A percentile compares a stretch with the other conserved stretches of the same genome.
Conservation (phyloP, 768 basidiomycete species). For the Mycena olivaceomarginata region DNA sequence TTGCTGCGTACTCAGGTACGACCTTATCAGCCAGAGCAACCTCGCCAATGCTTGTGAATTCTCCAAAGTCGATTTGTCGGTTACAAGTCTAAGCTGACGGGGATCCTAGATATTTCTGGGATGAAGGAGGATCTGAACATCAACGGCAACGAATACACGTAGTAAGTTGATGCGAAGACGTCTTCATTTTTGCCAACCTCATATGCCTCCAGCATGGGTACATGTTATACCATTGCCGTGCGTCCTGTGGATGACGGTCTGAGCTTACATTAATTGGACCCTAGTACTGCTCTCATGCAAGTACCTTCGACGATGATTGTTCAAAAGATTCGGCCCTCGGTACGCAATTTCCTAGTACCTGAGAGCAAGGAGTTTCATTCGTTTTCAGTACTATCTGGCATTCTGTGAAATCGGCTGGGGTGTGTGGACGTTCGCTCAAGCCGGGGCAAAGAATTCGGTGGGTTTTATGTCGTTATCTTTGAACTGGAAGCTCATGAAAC, state of each 20-base stretch:
- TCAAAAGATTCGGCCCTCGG: slow-evolving; percentile 49
- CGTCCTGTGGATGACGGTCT: not conserved
- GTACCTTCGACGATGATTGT: slow-evolving; percentile 50
- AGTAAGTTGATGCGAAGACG: slow-evolving; percentile 26
- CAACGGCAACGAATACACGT: slow-evolving; percentile 50
- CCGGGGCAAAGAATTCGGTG: slow-evolving; percentile 46
- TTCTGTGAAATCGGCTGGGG: slow-evolving; percentile 51
- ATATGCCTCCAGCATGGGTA: slow-evolving; percentile 42
- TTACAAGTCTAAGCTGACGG: not conserved
- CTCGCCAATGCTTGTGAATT: slow-evolving; percentile 49
- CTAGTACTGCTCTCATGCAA: slow-evolving; percentile 44
- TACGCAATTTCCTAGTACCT: not conserved
- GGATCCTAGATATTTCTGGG: slow-evolving; percentile 37
- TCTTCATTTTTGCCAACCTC: not conserved
- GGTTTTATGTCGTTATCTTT: not conserved
- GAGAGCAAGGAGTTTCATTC: not conserved
- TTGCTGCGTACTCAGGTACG: not conserved
- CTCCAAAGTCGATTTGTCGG: no score
- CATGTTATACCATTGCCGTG: slow-evolving; percentile 51
- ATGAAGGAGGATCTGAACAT: slow-evolving; percentile 52
- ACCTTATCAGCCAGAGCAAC: slow-evolving; percentile 42
- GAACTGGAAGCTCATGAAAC: not conserved
- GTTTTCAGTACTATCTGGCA: slow-evolving; percentile 40
- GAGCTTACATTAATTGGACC: not conserved
- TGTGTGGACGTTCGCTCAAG: slow-evolving; percentile 51